phyloP scores from a whole-genome alignment of 805 yeast species.

The Cyberlindnera xylosilytica region DNA sequence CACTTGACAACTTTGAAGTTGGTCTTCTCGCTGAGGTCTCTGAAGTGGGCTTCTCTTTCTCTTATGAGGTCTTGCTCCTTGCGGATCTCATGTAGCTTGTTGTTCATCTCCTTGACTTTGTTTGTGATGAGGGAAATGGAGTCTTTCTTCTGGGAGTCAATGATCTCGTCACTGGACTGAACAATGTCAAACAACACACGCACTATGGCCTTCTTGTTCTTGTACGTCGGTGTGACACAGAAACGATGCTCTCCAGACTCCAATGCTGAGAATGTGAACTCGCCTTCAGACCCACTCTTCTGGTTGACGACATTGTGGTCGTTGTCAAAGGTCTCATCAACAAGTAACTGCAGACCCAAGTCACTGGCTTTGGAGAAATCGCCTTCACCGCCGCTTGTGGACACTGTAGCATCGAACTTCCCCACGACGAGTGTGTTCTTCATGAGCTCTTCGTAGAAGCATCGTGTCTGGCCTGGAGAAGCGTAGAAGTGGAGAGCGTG shows the following conservation, averaged over 20 bases:
- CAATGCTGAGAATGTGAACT: conserved; percentile 76
- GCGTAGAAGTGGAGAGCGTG: conserved; percentile 66
- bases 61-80: conserved; percentile 63
- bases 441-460: conserved; percentile 82
- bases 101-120: conserved; percentile 53
- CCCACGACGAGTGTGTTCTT: conserved; percentile 80
- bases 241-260: conserved; percentile 84
- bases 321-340: conserved; percentile 72
- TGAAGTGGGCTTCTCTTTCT: conserved; percentile 67
- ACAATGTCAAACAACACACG: conserved; percentile 74
- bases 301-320: conserved; percentile 76
- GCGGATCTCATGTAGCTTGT: conserved; percentile 54
- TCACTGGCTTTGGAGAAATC: conserved; percentile 1
- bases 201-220: conserved; percentile 44
- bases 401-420: conserved; percentile 64
- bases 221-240: conserved; percentile 60
- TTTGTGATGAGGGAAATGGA: conserved; percentile 50
- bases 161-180: conserved; percentile 59
- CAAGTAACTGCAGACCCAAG: conserved; percentile 9
- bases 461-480: conserved; percentile 69
- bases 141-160: conserved; percentile 60
- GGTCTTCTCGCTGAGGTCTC: conserved; percentile 74
- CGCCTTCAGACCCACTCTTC: conserved; percentile 55
- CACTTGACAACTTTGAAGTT: conserved; percentile 70
- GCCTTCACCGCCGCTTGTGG: conserved; percentile 32